A percentile compares a stretch with the other conserved stretches of the same genome.
Conservation (phyloP, 331 rosid genomes). For the Malus hybrid region DNA sequence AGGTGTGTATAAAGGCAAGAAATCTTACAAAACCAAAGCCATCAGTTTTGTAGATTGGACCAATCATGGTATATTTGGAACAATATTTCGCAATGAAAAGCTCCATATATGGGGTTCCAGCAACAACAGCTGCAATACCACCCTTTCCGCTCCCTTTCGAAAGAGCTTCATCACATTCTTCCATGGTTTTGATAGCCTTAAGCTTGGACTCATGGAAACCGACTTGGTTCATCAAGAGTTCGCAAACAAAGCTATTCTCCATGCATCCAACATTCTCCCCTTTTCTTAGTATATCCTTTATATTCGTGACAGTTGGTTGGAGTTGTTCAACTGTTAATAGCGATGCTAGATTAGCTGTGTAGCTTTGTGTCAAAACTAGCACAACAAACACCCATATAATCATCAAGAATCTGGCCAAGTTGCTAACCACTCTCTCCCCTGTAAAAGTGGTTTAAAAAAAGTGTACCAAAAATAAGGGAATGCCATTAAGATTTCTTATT, state of each 20-base stretch:
- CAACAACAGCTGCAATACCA: conserved; percentile 46
- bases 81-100: conserved; percentile 29
- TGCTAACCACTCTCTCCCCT: conserved; percentile 51
- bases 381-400: conserved; percentile 31
- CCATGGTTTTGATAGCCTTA: conserved; percentile 7
- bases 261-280: conserved; percentile 35
- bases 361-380: conserved; percentile 13
- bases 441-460: background rate
- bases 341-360: conserved; percentile 23
- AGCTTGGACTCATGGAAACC: conserved; percentile 32
- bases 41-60: conserved; percentile 12
- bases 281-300: conserved; percentile 17
- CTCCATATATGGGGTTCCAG: conserved; percentile 37
- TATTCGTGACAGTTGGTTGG: conserved; percentile 23
- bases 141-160: conserved; percentile 16
- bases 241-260: conserved; percentile 23
- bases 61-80: conserved; percentile 36
- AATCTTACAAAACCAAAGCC: conserved; percentile 13
- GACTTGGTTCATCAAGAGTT: conserved; percentile 28
- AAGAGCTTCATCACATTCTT: conserved; percentile 27
- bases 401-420: conserved; percentile 45
- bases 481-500: background rate
- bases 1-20: background rate
- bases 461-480: background rate
- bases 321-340: conserved; percentile 45